Percentiles rank a stretch among this genome's conserved stretches.
Conservation (phyloP, 805 yeast species). For the Saccharomycopsis fibuligera region DNA sequence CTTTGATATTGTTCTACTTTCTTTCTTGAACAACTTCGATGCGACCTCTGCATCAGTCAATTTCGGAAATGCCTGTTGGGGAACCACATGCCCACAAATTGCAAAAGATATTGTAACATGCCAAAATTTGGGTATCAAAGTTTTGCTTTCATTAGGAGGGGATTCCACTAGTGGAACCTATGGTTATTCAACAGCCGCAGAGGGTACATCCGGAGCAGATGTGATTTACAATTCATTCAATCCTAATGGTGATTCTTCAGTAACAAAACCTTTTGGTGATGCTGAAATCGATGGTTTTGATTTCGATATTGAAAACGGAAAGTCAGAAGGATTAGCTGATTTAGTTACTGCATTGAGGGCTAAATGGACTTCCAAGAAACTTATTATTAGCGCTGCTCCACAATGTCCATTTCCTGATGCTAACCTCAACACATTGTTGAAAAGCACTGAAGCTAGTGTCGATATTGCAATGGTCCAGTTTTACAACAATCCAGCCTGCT, state of each 20-base stretch:
- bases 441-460: neutral
- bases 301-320: slow-evolving; percentile 35
- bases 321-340: neutral
- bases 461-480: slow-evolving; percentile 85
- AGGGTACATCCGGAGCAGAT: slow-evolving; percentile 6
- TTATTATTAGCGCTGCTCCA: slow-evolving; percentile 84
- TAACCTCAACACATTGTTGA: slow-evolving; percentile 44
- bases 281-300: slow-evolving; percentile 69
- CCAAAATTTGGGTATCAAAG: slow-evolving; percentile 16
- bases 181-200: neutral
- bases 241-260: slow-evolving; percentile 1
- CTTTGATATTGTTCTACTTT: slow-evolving; percentile 36
- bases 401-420: slow-evolving; percentile 87
- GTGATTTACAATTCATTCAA: slow-evolving; percentile 10
- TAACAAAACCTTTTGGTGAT: slow-evolving; percentile 37
- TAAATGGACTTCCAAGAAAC: slow-evolving; percentile 30
- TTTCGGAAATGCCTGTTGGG: slow-evolving; percentile 12
- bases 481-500: slow-evolving; percentile 75
- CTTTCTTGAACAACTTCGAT: slow-evolving; percentile 10
- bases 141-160: slow-evolving; percentile 15
- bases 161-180: slow-evolving; percentile 1
- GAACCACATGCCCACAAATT: slow-evolving; percentile 7
- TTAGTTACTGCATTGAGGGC: neutral
- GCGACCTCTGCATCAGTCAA: neutral
- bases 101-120: slow-evolving; percentile 13